Conservation (phyloP, 148 eudicot species). For the Vaccinium macrocarpon region DNA sequence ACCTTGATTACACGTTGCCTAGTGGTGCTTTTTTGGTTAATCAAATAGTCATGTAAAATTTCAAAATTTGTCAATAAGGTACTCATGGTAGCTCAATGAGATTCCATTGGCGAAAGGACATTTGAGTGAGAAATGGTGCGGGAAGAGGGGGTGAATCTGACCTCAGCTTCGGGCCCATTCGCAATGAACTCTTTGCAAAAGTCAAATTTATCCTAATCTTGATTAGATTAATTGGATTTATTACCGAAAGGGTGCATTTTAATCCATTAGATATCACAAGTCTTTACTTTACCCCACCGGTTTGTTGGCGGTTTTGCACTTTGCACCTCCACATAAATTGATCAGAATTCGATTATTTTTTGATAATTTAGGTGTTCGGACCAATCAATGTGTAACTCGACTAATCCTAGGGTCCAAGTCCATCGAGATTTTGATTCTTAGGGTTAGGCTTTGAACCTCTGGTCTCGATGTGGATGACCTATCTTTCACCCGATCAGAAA, state of each 20-base stretch:
- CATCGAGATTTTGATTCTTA: too few species aligned
- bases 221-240: background rate
- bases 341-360: too few species aligned
- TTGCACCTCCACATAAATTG: too few species aligned
- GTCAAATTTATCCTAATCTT: background rate
- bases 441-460: too few species aligned
- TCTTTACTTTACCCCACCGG: background rate
- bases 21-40: background rate
- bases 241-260: background rate
- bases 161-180: constrained; percentile 2
- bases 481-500: too few species aligned
- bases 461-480: too few species aligned
- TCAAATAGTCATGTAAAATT: background rate
- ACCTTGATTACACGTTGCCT: background rate
- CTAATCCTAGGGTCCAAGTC: too few species aligned
- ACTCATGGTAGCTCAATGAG: background rate
- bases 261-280: background rate
- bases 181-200: background rate
- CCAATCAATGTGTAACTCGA: too few species aligned
- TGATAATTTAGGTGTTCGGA: too few species aligned
- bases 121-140: background rate
- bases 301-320: too few species aligned
- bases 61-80: background rate
- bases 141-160: constrained; percentile 15
- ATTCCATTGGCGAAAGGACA: background rate